Evolutionary conservation across 768 basidiomycete genomes (phyloP).

Genomic region (Naganishia kalamii): DNA sequence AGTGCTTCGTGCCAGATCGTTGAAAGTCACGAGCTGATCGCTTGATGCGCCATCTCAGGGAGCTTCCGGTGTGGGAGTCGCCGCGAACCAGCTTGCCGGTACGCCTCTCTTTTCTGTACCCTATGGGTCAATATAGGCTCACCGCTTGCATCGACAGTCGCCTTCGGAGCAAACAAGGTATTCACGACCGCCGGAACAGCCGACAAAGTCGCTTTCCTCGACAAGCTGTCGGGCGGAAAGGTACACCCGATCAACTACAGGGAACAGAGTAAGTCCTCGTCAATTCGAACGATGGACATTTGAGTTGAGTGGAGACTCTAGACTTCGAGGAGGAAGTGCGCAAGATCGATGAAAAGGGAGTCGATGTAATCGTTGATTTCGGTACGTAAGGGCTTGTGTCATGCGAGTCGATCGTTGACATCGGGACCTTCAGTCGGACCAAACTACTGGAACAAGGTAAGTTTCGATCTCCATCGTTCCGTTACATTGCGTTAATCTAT

Average conservation of each 20-base stretch:
- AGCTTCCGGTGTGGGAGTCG: slow-evolving; percentile 81
- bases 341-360: slow-evolving; percentile 60
- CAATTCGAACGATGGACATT: background rate
- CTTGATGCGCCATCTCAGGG: slow-evolving; percentile 37
- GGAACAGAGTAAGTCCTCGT: slow-evolving; percentile 47
- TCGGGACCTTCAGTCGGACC: slow-evolving; percentile 28
- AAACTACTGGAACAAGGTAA: slow-evolving; percentile 35
- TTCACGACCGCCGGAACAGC: slow-evolving; percentile 78
- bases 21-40: background rate
- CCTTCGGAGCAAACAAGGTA: slow-evolving; percentile 50
- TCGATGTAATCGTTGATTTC: slow-evolving; percentile 77
- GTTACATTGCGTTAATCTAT: background rate
- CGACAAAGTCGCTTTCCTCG: slow-evolving; percentile 71
- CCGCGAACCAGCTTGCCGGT: slow-evolving; percentile 80
- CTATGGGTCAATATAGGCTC: background rate
- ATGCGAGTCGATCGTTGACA: background rate
- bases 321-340: slow-evolving; percentile 72
- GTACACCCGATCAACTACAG: slow-evolving; percentile 73
- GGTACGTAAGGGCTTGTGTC: slow-evolving; percentile 7
- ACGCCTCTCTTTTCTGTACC: slow-evolving; percentile 18
- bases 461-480: background rate
- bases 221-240: slow-evolving; percentile 32
- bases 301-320: background rate
- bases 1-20: slow-evolving; percentile 9
- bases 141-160: background rate